These are phyloP conservation scores for Penicillium parvum DNA, from an alignment of 495 filamentous ascomycete species.

Conservation along the genomic window DNA sequence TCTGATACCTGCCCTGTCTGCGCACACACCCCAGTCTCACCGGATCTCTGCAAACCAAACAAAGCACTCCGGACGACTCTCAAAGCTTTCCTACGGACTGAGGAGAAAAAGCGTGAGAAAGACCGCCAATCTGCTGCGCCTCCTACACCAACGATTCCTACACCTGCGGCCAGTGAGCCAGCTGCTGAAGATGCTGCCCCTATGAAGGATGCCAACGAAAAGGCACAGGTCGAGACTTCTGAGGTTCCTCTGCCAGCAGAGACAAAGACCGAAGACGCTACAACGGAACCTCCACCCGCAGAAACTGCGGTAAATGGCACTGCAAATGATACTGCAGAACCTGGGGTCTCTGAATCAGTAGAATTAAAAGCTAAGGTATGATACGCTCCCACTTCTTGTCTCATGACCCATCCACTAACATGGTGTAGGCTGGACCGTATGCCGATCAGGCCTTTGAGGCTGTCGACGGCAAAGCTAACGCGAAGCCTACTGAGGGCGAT, in stretches of 20 bases:
- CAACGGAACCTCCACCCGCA: neutral
- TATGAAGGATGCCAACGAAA: neutral
- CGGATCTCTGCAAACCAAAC: slow-evolving; percentile 82
- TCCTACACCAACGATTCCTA: slow-evolving; percentile 19
- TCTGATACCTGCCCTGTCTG: slow-evolving; percentile 86
- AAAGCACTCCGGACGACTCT: slow-evolving; percentile 85
- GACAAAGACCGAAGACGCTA: neutral
- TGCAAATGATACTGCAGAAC: neutral
- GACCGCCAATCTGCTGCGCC: slow-evolving; percentile 42
- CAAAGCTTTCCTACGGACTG: slow-evolving; percentile 78
- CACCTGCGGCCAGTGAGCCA: slow-evolving; percentile 21
- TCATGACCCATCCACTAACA: neutral
- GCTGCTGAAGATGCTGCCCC: slow-evolving; percentile 10
- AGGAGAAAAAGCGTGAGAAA: slow-evolving; percentile 78
- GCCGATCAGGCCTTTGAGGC: slow-evolving; percentile 8
- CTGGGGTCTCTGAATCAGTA: neutral
- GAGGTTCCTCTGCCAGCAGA: neutral
- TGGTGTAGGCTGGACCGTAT: neutral
- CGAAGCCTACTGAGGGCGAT: slow-evolving; percentile 14
- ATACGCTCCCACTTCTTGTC: neutral
- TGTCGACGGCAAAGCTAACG: slow-evolving; percentile 1
- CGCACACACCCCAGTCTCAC: slow-evolving; percentile 79
- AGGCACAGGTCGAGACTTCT: neutral
- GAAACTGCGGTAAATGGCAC: neutral
- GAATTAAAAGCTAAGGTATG: slow-evolving; percentile 7